phyloP scores from a whole-genome alignment of 176 grass and related monocot species.

The Guadua angustifolia region DNA sequence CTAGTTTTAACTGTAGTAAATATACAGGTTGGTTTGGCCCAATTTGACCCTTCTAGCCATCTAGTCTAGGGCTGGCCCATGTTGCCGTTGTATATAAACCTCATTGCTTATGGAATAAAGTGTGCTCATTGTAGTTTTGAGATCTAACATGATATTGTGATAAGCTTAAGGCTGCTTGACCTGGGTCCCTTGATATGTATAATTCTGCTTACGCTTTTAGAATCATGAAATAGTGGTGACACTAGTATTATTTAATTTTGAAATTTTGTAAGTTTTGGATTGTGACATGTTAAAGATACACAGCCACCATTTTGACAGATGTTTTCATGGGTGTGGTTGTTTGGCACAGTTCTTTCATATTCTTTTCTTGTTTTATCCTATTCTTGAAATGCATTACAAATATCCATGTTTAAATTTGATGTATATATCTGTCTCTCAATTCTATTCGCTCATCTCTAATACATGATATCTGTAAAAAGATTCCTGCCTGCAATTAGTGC shows the following conservation, averaged over 20 bases:
- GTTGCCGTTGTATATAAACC: too few relatives aligned
- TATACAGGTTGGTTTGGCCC: too few relatives aligned
- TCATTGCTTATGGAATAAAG: too few relatives aligned
- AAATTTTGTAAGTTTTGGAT: neutral
- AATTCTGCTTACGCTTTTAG: neutral
- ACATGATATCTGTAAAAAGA: too few relatives aligned
- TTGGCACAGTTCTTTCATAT: neutral
- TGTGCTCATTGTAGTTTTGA: neutral
- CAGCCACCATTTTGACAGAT: neutral
- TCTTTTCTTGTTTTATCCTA: neutral
- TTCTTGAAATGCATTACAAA: conserved; percentile 15
- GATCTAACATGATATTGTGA: neutral
- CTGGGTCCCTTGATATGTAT: neutral
- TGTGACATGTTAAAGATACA: neutral
- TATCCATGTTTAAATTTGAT: neutral
- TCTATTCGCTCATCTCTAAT: neutral
- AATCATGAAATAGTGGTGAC: neutral
- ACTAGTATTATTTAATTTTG: neutral
- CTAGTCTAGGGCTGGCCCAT: too few relatives aligned
- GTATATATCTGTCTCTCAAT: neutral
- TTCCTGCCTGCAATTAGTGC: too few relatives aligned
- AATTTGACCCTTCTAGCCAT: too few relatives aligned
- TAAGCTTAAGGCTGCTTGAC: neutral
- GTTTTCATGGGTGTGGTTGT: neutral
- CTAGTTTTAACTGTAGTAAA: neutral